Evolutionary conservation across 139 green algal genomes (phyloP), one percentile per base, ranked within the genome.

Genomic region (Deuterostichococcus epilithicus): DNA sequence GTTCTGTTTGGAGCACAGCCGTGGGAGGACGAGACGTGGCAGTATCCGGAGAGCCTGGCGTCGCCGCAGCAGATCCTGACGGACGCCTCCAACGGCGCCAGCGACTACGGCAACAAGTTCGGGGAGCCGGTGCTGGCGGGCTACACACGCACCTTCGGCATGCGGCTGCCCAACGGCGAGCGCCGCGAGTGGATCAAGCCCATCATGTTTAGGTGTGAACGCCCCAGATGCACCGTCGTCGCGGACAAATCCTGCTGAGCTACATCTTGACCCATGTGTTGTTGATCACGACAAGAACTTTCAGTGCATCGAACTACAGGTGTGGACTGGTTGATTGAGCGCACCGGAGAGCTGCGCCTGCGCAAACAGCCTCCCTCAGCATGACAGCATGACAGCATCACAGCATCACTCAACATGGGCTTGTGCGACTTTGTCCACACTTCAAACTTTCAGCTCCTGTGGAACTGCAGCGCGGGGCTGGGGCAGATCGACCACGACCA

Each of bases 51-150:
- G 23, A 77, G 59, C 26, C 79, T 83, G 25, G 79, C 79, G 10
- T 77, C 79, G 3, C 79, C 79, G 15, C 69, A 74, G 58, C 75
- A 80, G 67, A 99, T 99, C 74, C 83, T 99, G 26, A 97, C 98
- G 42, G 96, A 99, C 72, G 95, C 96, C n/a, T 97, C 89, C 79
- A 97, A 99, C 83, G 96, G 94, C 33, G 95, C 95, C 58, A 95
- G 86, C 13, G 96, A 98, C 85, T 98, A 98, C 70, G 96, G 96
- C 79, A 99, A 99, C 91, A 99, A 99, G 89, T 99, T 99, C 88
- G 96, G 96, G 30, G 96, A 99, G 93, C 96, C 96, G 32, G 81
- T 99, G 52, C 86, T 99, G 63, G 86, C 88, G 4, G 96, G 96
- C 22, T 99, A 97, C 89, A 97, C 88, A 0, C 91, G 96, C 63